phyloP scores from a whole-genome alignment of 2,329 filamentous ascomycete genomes.

The Emericellopsis atlantica region DNA sequence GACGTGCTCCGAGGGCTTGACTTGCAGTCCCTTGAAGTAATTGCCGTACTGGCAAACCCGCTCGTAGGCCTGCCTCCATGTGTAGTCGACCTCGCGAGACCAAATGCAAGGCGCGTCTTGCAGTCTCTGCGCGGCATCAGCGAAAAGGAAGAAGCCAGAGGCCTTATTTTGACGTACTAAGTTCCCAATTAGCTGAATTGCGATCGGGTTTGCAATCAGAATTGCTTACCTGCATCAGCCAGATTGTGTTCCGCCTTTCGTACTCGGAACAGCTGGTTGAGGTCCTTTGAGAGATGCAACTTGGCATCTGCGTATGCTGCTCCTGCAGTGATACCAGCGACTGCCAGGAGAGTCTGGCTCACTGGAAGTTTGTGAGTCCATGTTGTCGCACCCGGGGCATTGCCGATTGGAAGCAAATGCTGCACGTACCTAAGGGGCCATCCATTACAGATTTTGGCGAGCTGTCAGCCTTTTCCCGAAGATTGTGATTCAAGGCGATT shows the following conservation, averaged over 20 bases:
- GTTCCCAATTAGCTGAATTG: too few species aligned
- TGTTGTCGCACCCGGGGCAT: too few species aligned
- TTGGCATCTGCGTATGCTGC: conserved; percentile 52
- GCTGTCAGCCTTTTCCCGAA: too few species aligned
- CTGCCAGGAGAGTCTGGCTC: conserved; percentile 3
- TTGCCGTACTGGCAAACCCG: conserved; percentile 47
- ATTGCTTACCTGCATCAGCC: conserved; percentile 28
- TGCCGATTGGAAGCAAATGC: too few species aligned
- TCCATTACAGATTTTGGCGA: too few species aligned
- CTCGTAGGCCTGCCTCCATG: conserved; percentile 45
- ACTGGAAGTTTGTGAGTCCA: not conserved
- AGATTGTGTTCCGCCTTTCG: conserved; percentile 29
- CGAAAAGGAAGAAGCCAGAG: conserved; percentile 51
- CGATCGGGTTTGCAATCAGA: too few species aligned
- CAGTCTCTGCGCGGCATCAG: conserved; percentile 36
- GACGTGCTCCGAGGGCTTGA: conserved; percentile 47
- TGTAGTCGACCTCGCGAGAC: conserved; percentile 20
- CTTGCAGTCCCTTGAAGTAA: conserved; percentile 46
- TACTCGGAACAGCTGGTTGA: conserved; percentile 29
- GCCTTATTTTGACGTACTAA: conserved; percentile 24
- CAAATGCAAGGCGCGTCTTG: conserved; percentile 46
- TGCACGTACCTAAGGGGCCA: too few species aligned
- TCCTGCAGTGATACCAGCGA: not conserved
- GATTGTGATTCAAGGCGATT: too few species aligned
- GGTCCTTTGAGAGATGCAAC: conserved; percentile 52